These are phyloP conservation scores for Phytophthora podocarpi DNA, from an alignment of 352 stramenopile genomes.

Conservation along the genomic window DNA sequence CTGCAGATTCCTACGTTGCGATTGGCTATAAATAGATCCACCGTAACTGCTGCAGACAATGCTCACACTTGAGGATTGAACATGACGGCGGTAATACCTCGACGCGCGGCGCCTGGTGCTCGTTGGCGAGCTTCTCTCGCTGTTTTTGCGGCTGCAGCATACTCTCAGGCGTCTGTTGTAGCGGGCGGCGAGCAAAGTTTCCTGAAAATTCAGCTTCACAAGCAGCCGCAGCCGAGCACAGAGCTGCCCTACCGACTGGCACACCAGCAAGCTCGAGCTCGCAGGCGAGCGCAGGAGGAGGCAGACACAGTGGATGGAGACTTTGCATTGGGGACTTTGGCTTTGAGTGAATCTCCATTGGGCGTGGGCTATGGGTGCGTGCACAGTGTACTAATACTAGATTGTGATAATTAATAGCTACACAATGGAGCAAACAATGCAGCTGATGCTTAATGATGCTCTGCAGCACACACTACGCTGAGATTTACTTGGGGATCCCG, in stretches of 20 bases:
- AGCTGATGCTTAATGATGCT: constrained; percentile 7
- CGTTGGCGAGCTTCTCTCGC: constrained; percentile 18
- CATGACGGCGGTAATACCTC: background rate
- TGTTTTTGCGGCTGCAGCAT: constrained; percentile 3
- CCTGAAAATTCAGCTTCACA: constrained; percentile 38
- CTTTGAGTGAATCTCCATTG: constrained; percentile 65
- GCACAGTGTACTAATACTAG: background rate
- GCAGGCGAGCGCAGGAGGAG: constrained; percentile 37
- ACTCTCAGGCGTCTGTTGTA: background rate
- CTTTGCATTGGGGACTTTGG: constrained; percentile 37
- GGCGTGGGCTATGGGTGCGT: constrained; percentile 72
- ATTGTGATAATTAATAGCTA: too few relatives aligned
- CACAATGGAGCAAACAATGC: background rate
- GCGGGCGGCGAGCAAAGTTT: constrained; percentile 6
- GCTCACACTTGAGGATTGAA: constrained; percentile 5
- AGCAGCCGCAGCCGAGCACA: constrained; percentile 14
- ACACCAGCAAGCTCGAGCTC: constrained; percentile 57
- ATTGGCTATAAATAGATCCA: constrained; percentile 28
- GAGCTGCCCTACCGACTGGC: constrained; percentile 22
- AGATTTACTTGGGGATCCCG: constrained; percentile 82
- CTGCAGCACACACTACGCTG: constrained; percentile 80
- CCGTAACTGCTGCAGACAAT: background rate
- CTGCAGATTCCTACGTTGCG: too few relatives aligned
- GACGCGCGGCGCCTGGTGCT: background rate
- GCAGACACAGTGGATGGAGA: constrained; percentile 4